Conservation (phyloP, 2,329 filamentous ascomycete genomes). For the Neospermospora avenae region DNA sequence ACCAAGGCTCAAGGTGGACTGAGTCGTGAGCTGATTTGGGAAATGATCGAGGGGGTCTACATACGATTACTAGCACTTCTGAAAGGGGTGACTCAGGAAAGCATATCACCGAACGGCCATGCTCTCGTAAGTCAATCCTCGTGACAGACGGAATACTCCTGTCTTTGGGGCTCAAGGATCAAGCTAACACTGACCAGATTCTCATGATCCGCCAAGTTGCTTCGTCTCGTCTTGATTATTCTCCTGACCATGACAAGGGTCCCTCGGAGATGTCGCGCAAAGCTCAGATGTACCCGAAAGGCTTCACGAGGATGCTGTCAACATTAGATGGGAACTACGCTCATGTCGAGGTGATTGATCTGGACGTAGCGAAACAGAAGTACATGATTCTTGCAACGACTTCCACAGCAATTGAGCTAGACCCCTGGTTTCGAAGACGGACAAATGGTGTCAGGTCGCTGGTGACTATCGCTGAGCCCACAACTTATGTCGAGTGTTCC, state of each 20-base stretch:
- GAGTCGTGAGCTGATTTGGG: background rate
- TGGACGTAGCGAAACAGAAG: background rate
- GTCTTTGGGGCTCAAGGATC: background rate
- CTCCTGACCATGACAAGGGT: background rate
- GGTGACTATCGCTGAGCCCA: too few relatives aligned
- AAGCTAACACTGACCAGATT: background rate
- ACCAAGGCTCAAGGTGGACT: background rate
- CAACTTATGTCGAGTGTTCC: too few relatives aligned
- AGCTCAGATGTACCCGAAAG: background rate
- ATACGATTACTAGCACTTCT: background rate
- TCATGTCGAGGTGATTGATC: background rate
- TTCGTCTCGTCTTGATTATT: background rate
- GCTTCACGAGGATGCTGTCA: background rate
- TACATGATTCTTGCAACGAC: too few relatives aligned
- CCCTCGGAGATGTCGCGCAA: background rate
- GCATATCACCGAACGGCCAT: background rate
- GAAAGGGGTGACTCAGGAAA: background rate
- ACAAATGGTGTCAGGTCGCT: too few relatives aligned
- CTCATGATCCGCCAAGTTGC: background rate
- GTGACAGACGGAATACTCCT: background rate
- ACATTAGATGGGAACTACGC: background rate
- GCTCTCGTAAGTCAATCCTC: background rate
- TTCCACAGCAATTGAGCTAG: too few relatives aligned
- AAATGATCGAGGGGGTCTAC: background rate
- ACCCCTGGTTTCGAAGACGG: too few relatives aligned